phyloP scores from a whole-genome alignment of 352 stramenopile genomes.

The Detonula confervacea region DNA sequence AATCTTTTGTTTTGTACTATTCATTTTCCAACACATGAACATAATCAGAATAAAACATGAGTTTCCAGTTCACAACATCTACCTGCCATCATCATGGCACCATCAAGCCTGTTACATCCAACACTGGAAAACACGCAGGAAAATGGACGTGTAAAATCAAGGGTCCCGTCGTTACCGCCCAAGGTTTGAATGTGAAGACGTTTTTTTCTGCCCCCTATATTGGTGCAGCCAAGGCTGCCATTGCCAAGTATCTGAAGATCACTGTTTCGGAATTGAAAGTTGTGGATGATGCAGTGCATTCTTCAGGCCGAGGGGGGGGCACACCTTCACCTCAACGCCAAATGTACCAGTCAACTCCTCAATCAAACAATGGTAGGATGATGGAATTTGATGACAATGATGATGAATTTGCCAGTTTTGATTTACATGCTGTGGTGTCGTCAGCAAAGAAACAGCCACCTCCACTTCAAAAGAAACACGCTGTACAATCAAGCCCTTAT shows the following conservation, averaged over 20 bases:
- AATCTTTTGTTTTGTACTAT: too few relatives aligned
- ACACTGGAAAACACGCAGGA: not conserved
- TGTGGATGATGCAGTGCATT: too few relatives aligned
- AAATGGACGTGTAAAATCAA: conserved; percentile 23
- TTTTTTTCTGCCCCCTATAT: conserved; percentile 17
- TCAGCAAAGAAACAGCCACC: not conserved
- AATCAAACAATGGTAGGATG: not conserved
- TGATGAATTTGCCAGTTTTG: conserved; percentile 29
- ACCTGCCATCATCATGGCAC: conserved; percentile 4
- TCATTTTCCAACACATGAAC: too few relatives aligned
- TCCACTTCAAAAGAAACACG: not conserved
- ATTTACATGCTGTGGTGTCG: conserved; percentile 21
- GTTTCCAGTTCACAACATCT: conserved; percentile 2
- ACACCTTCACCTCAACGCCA: not conserved
- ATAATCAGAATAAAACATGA: conserved; percentile 4
- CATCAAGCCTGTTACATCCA: conserved; percentile 22
- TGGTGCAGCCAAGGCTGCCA: conserved; percentile 18
- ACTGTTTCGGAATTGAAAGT: conserved; percentile 5
- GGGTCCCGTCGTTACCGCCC: not conserved
- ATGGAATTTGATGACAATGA: conserved; percentile 27
- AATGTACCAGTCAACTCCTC: too few relatives aligned
- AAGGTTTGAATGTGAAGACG: conserved; percentile 5
- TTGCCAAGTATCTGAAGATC: conserved; percentile 20
- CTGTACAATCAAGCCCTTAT: not conserved
- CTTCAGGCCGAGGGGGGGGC: too few relatives aligned